Base-by-base conservation (phyloP, 2,329 filamentous ascomycete species). In the Zymoseptoria ardabiliae region DNA sequence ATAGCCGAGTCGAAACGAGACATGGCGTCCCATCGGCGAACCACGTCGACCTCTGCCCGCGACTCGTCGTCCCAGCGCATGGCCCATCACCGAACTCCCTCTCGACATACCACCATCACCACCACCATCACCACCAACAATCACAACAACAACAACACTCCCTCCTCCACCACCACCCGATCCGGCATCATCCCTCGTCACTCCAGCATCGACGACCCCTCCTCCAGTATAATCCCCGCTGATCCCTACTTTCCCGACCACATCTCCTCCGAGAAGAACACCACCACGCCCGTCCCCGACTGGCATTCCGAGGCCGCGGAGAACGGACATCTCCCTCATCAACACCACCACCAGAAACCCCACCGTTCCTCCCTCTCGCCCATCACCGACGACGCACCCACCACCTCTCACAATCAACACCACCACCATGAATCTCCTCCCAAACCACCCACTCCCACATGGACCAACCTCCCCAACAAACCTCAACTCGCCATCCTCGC, bases 381-480 rank as follows among this genome's bases (percentile, higher is more conserved):
- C 9, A 66, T 64, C 20, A 62, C 66, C 7, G 56, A 56, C 19
- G 54, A 48, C 49, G n/a, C 25, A 25, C 53, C 56, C 25, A 54
- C 57, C 41, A 61, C 63, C 19, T 41, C 41, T 49, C 63, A 65
- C n/a, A 60, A 55, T 57, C 58, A 19, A 52, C 62, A 54, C 57
- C 51, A 17, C 59, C 35, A 41, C 11, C 10, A 41, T 17, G 10
- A 41, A 17, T 2, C 2, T 9, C 58, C 10, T 60, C 58, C 30
- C 65, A 21, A 21, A 51, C 49, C 65, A 11, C 62, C 61, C 20
- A 58, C 68, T 49, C 71, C 73, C 28, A 73, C 74, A 70, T 77
- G 74, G 74, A 35, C 56, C 48, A 74, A 75, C 58, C 70, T 77
- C 68, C 75, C 75, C 17, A 72, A 73, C 63, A 77, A 77, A 62